Evolutionary conservation across 306 rosid genomes (phyloP), one percentile per base, ranked within the genome.

Genomic region (Vigna mungo): DNA sequence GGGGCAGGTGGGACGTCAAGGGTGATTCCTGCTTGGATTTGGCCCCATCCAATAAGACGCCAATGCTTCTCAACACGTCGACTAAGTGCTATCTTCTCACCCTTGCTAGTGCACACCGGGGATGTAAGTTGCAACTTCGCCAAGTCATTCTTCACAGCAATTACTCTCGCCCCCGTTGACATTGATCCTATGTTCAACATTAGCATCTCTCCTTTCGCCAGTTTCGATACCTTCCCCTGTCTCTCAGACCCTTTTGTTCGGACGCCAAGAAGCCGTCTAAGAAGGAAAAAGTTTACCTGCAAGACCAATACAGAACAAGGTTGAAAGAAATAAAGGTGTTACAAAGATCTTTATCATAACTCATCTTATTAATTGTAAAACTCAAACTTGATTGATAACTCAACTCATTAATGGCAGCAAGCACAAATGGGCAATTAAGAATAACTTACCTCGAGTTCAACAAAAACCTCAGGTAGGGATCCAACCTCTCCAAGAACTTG

Each of bases 401-500:
- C 32, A 43, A 11, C 51, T 21, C 12, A 72, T 18, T 46, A 43
- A 18, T 14, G 36, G 77, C 68, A 49, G 68, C 53, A 52, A 21
- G 71, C 53, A 53, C 18, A 64, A 75, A 67, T 27, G 13, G 53
- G 61, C 61, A 39, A 71, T 58, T 75, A 43, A 65, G n/a, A 17
- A 25, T 20, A 37, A 70, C 85, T 72, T 79, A 92, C 97, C 99
- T 95, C 99, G 71, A 95, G 93, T 82, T 95, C 97, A 48, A 89
- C 92, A 55, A 68, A 95, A 69, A 92, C 88, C 82, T 95, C 99
- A 7, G 97, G 97, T 17, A 92, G 92, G 11, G 97, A 92, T 63
- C 99, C 99, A 70, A 95, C 99, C 84, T 89, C 99, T 34, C 99
- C 99, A 0, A 95, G 93, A 85, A 95, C 97, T 83, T 95, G 97